Base-by-base conservation (phyloP, 2,329 filamentous ascomycete genomes). In the Ambrosiella beaveri region DNA sequence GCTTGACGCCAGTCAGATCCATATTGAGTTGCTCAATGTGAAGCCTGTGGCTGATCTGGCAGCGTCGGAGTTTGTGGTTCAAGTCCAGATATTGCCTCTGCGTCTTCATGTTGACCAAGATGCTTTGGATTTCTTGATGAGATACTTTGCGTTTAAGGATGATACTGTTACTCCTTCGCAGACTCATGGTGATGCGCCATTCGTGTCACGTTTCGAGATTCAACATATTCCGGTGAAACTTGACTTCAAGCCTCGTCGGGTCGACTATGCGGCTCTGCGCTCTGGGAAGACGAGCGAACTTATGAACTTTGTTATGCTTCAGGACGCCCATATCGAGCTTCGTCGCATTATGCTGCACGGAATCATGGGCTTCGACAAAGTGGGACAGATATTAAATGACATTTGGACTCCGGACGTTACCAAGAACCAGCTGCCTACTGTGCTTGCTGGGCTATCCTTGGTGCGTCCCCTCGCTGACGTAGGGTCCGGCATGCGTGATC, bases 101-200 rank as follows among this genome's bases (percentile, higher is more conserved):
- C 82, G 93, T 49, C 75, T 98, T 1, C 93, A 98, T 67, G 90
- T 98, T 39, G 93, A 98, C 65, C 93, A 98, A 70, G 93, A 98
- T 69, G 91, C 93, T 0, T 78, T 98, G 3, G 93, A 98, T 67
- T 98, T 98, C 67, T 87, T 98, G 66, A 95, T 86, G 1, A 82
- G 93, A 1, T 98, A 98, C 74, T 98, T 98, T 65, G 90, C 95
- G 65, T 98, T 98, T 75, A 94, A 95, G 66, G 89, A 96, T 64
- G 86, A 90, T 45, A 72, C 72, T 1, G 71, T 72, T 7, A 73
- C 77, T 0, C 71, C 73, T 3, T 75, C 81, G 37, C 71, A 74
- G 2, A 78, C 81, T 1, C 77, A 81, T 1, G 82, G 82, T 51
- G 89, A 94, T 57, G 73, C 85, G 6, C 87, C 88, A 0, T 98